Base-by-base conservation (phyloP, 768 basidiomycete species). In the Psilocybe azurescens region DNA sequence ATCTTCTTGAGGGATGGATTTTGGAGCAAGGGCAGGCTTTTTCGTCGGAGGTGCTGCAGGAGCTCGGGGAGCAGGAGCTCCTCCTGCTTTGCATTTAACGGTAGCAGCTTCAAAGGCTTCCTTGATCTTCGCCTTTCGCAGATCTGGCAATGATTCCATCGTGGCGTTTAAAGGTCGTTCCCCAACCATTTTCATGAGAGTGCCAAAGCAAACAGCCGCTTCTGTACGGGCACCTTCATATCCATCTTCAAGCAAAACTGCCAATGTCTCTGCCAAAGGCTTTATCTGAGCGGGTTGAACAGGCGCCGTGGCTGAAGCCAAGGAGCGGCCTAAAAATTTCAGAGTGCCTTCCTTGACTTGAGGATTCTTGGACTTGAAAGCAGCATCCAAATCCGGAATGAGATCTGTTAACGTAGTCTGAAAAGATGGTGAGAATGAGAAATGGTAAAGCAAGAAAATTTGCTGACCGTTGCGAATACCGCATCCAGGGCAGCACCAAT, bases 171-270 rank as follows among this genome's bases (percentile, higher is more conserved):
- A 83, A 16, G 91, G 89, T 30, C 97, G 82, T 72, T 99, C 97
- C 20, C 97, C 97, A 10, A 99, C 86, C 85, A 99, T 96, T 81
- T 93, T 98, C 92, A 96, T 96, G 67, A 99, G 77, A 0, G 88
- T 89, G 16, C 97, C 97, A 36, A 99, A 80, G 67, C 89, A 91
- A 41, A 83, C 83, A 0, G 95, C 95, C n/a, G 95, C 93, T 66
- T 95, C 92, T 59, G 89, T 90, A 48, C 97, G 85, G 28, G 95
- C 94, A 32, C 91, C 91, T 72, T 94, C 97, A 64, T 87, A 89
- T 10, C 91, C 84, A 71, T 99, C 97, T 74, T 95, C 95, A 11
- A 98, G 82, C 7, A 95, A 81, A 5, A 77, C 68, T 5, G 89
- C 87, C 13, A 98, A 81, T 7, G 85, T 79, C 61, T 96, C 95